Base-by-base conservation (phyloP, 2,329 filamentous ascomycete genomes). In the Paraconiothyrium sp. region DNA sequence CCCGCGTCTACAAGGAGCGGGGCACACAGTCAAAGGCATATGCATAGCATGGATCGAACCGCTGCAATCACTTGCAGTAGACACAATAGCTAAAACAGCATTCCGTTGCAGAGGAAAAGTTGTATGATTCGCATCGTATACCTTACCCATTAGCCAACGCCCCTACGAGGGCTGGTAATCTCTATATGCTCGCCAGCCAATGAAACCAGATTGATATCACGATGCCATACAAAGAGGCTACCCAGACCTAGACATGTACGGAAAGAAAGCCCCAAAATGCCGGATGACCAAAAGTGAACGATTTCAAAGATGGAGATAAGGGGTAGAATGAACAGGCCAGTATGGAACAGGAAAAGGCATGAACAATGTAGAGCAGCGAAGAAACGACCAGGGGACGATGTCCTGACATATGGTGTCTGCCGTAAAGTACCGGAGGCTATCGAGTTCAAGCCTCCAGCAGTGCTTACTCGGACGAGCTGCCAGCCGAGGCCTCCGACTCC, bases 401-500 rank as follows among this genome's bases (percentile, higher is more conserved):
- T 41, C 39, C 39, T n/a, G 7, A 7, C 1, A 2, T 7, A 4
- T 41, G 27, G 27, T 41, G 14, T 2, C 16, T 20, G n/a, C 39
- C 39, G 14, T 41, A 41, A 5, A 16, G 39, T 8, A 41, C 4
- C 39, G 9, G 3, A 41, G 14, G 27, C 4, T 30, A 30, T 30
- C 27, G 27, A 30, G 27, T 30, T 30, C 27, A 30, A 30, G 27
- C 27, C 27, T 30, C 27, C 27, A 30, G 6, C 4, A 30, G 27
- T 30, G 27, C 27, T 34, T 24, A 55, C 32, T 61, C 58, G 32
- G 59, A 62, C 22, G 58, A 58, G 10, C 49, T 55, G 39, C 49
- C 60, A 16, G 16, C 41, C 39, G 59, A 51, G n/a, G 62, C 61
- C 14, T 62, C 64, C 32, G 70, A 74, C 41, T 72, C 73, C 5